Base-by-base conservation (phyloP, 2,329 filamentous ascomycete species). In the Diaporthe caulivora region DNA sequence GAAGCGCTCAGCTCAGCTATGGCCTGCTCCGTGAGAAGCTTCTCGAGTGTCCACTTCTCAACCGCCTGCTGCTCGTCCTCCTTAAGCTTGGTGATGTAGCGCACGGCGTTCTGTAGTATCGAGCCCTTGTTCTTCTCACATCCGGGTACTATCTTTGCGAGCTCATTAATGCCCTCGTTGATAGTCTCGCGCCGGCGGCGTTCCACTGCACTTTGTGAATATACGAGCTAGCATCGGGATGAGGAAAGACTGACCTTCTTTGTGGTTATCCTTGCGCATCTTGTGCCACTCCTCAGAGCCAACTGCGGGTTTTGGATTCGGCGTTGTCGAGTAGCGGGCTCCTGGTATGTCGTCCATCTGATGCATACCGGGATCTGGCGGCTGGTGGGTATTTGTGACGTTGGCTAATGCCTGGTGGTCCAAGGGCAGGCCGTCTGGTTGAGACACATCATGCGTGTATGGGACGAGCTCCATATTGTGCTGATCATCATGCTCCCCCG, bases 101-200 rank as follows among this genome's bases (percentile, higher is more conserved):
- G 92, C 13, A 98, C 96, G 0, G 97, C 95, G 44, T 96, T 94
- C 81, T 97, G 94, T 49, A 99, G 87, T 76, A 99, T 98, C 2
- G 95, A 97, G 0, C 97, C 97, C 84, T 99, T 99, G 87, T 99
- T 98, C 88, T 98, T 99, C 84, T 99, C 97, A 80, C 96, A 98
- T 18, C 95, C 95, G 0, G 97, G 97, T 0, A 99, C 97, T 77
- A 99, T 97, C 86, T 98, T 98, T 77, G 96, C 94, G 40, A 99
- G 90, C 83, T 98, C 97, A 80, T 98, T 98, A 78, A 99, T 99
- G 65, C 97, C 97, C 84, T 99, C 97, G 77, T 99, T 99, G 82
- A 99, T 99, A 0, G 97, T 98, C 84, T 99, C 97, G 76, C 97
- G 94, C 57, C 97, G 95, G 74, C 97, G 94, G 75, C 97, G 95